These are phyloP conservation scores for Trametes maxima DNA, from an alignment of 768 basidiomycete genomes.

Conservation along the genomic window DNA sequence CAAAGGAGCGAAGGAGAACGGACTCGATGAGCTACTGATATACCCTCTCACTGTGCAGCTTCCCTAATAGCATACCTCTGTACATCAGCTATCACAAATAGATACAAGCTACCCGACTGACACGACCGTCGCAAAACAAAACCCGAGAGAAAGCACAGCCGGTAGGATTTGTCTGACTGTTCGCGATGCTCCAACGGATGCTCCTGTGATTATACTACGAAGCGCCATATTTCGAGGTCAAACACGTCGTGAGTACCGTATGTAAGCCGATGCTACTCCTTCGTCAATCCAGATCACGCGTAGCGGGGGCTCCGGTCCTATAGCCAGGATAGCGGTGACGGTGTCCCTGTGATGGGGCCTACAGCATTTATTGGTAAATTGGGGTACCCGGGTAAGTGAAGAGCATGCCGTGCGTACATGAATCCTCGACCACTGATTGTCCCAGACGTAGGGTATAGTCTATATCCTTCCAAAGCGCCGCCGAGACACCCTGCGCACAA, in stretches of 20 bases:
- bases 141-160: no score
- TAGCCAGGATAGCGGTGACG: slow-evolving; percentile 2
- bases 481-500: slow-evolving; percentile 1
- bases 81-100: no score
- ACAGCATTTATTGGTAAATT: neutral
- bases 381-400: no score
- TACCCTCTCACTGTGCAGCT: neutral
- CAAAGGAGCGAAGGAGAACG: slow-evolving; percentile 53
- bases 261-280: slow-evolving; percentile 11
- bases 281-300: slow-evolving; percentile 16
- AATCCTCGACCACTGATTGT: slow-evolving; percentile 20
- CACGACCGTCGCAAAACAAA: no score
- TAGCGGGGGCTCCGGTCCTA: slow-evolving; percentile 2
- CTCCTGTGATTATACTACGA: no score
- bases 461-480: neutral
- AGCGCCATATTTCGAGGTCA: no score
- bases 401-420: slow-evolving; percentile 11
- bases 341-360: slow-evolving; percentile 16
- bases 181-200: no score
- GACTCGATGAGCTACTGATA: slow-evolving; percentile 13
- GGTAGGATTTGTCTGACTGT: no score
- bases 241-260: slow-evolving; percentile 5
- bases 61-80: neutral
- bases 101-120: no score
- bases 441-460: slow-evolving; percentile 15